These are phyloP conservation scores for Monarda citriodora DNA, from an alignment of 305 asterid genomes.

Conservation along the genomic window DNA sequence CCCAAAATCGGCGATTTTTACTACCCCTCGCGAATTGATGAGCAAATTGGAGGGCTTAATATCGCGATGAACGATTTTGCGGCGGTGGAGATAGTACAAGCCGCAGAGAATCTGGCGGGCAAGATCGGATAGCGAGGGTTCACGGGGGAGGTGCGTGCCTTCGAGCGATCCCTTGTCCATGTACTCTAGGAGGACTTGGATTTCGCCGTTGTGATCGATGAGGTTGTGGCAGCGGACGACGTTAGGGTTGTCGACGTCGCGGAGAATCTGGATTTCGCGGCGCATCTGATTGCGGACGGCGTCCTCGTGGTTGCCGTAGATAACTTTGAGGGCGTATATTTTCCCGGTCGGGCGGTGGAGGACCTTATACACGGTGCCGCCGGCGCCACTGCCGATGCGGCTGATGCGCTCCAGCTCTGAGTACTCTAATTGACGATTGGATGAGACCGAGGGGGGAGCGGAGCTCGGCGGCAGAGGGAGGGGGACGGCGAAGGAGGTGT, in stretches of 20 bases:
- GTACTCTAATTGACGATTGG: slow-evolving; percentile 36
- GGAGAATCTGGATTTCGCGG: slow-evolving; percentile 98
- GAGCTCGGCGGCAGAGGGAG: slow-evolving; percentile 69
- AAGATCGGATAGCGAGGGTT: slow-evolving; percentile 58
- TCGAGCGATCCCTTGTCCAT: slow-evolving; percentile 94
- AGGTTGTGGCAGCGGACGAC: slow-evolving; percentile 77
- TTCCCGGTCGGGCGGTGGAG: slow-evolving; percentile 76
- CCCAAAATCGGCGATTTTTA: slow-evolving; percentile 95
- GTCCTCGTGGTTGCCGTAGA: slow-evolving; percentile 89
- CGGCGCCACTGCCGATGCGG: slow-evolving; percentile 93
- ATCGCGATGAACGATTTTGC: slow-evolving; percentile 88
- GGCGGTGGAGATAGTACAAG: slow-evolving; percentile 71
- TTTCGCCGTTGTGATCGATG: slow-evolving; percentile 80
- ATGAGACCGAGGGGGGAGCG: slow-evolving; percentile 30
- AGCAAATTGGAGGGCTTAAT: slow-evolving; percentile 89
- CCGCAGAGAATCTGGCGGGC: slow-evolving; percentile 86
- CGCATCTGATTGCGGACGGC: slow-evolving; percentile 79
- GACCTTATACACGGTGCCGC: slow-evolving; percentile 97
- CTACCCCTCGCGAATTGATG: slow-evolving; percentile 60
- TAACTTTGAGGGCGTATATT: slow-evolving; percentile 79
- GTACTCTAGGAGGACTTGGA: slow-evolving; percentile 80
- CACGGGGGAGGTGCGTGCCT: slow-evolving; percentile 59
- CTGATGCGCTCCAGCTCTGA: slow-evolving; percentile 72
- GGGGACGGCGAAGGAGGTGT: slow-evolving; percentile 70
- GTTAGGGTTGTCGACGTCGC: slow-evolving; percentile 87